phyloP scores from a whole-genome alignment of 2,329 filamentous ascomycete genomes.

The Aspergillus japonicus region DNA sequence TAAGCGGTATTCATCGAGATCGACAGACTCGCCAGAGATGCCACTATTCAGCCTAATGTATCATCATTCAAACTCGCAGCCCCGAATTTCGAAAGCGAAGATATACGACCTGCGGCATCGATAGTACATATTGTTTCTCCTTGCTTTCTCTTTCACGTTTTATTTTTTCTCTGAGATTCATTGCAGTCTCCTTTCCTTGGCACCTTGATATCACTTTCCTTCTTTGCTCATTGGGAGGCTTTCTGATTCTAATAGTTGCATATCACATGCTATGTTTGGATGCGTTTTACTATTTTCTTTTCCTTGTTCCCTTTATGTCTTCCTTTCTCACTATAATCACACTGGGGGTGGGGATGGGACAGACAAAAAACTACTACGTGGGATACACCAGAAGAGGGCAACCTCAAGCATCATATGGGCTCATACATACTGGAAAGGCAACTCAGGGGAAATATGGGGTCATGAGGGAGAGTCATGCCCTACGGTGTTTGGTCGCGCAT shows the following conservation, averaged over 20 bases:
- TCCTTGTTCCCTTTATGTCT: neutral
- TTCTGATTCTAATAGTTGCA: conserved; percentile 1
- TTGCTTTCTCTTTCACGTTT: neutral
- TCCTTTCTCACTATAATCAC: neutral
- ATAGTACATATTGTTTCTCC: conserved; percentile 4
- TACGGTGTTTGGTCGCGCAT: neutral
- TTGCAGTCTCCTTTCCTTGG: neutral
- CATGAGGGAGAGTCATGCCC: neutral
- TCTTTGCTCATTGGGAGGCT: neutral
- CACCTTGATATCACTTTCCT: conserved; percentile 12
- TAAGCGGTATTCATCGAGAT: conserved; percentile 15
- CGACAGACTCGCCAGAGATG: neutral
- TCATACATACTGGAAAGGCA: conserved; percentile 1
- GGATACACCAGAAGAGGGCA: conserved; percentile 7
- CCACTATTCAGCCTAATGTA: neutral
- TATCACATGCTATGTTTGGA: neutral
- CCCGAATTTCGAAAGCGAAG: neutral
- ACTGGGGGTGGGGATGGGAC: neutral
- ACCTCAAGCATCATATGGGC: conserved; percentile 5
- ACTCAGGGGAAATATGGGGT: neutral
- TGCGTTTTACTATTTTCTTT: conserved; percentile 6
- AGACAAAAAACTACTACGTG: neutral
- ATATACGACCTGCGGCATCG: conserved; percentile 1
- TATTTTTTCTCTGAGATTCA: conserved; percentile 7
- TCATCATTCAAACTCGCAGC: neutral